phyloP scores from a whole-genome alignment of 257 asterid species.

The Catharanthus roseus region DNA sequence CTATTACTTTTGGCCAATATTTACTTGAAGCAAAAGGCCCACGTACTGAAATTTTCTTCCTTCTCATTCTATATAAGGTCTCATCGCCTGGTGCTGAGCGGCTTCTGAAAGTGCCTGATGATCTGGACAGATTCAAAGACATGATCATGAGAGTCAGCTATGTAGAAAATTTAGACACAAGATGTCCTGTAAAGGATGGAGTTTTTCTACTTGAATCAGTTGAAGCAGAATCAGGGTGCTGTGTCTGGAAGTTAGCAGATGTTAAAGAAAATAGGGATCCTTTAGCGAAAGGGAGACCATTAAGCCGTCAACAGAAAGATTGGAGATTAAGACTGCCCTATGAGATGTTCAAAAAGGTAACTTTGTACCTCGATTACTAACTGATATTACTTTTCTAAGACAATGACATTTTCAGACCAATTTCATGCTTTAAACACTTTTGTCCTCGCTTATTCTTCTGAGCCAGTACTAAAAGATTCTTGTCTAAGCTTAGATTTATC shows the following conservation, averaged over 20 bases:
- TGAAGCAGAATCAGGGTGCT: slow-evolving; percentile 52
- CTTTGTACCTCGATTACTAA: slow-evolving; percentile 42
- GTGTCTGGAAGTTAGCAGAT: slow-evolving; percentile 84
- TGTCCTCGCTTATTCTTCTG: no score
- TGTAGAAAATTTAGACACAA: slow-evolving; percentile 33
- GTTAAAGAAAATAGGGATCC: slow-evolving; percentile 89
- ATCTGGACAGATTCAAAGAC: slow-evolving; percentile 65
- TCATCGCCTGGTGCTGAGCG: slow-evolving; percentile 90
- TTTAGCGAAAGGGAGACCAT: slow-evolving; percentile 70
- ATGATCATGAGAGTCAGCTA: slow-evolving; percentile 72
- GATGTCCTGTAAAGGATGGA: slow-evolving; percentile 39
- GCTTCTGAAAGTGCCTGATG: slow-evolving; percentile 75
- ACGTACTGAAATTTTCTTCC: not conserved
- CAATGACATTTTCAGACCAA: not conserved
- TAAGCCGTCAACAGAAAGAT: slow-evolving; percentile 76
- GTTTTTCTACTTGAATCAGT: slow-evolving; percentile 57
- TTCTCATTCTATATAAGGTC: slow-evolving; percentile 43
- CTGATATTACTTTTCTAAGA: not conserved
- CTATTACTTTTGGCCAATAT: not conserved
- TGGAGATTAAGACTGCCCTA: slow-evolving; percentile 52
- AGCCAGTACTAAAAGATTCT: no score
- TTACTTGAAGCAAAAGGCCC: not conserved
- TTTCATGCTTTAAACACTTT: no score
- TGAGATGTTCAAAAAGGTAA: slow-evolving; percentile 39
- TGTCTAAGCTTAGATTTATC: no score